Base-by-base conservation (phyloP, 106 monocot genomes). In the Dendrobium huoshanense region DNA sequence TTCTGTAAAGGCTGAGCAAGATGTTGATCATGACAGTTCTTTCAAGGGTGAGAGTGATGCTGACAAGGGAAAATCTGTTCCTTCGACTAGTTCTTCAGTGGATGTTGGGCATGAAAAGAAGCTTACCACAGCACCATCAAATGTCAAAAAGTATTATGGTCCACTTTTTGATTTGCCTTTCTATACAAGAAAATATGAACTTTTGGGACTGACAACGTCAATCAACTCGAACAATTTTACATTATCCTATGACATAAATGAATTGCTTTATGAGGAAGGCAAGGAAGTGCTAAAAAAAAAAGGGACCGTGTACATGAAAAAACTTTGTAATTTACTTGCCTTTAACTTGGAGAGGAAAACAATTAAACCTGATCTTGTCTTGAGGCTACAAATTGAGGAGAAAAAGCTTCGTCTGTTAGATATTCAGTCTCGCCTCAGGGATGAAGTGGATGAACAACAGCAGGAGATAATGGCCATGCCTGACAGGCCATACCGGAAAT, bases 381-480 rank as follows among this genome's bases (percentile, higher is more conserved):
- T 91, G 72, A 81, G 89, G 47, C 84, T 98, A 81, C 95, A 95
- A 82, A 98, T 98, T 79, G 95, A 98, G 82, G 92, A 98, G 83
- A 98, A 87, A 83, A 98, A 95, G 78, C 89, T 95, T 76, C 86
- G 86, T 24, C 95, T 98, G 75, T 78, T 91, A 68, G 91, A 95
- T 81, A 64, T 86, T 75, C 98, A 98, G 82, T 82, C 92, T 82
- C 92, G 92, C 83, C 78, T 98, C 56, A 89, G 95, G 79, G 89
- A 91, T 83, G 98, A 91, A 54, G 87, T 98, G 80, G 95, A 93
- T 75, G 91, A 89, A 59, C 85, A 98, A 42, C 92, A 95, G 73
- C 94, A 98, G 75, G 98, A 98, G 84, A 98, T 95, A 79, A 95
- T 98, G 95, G 84, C 88, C 81, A 91, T 98, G 95, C 68, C 95